Evolutionary conservation across 441 rosid genomes (phyloP).

Genomic region (Jatropha multifida): DNA sequence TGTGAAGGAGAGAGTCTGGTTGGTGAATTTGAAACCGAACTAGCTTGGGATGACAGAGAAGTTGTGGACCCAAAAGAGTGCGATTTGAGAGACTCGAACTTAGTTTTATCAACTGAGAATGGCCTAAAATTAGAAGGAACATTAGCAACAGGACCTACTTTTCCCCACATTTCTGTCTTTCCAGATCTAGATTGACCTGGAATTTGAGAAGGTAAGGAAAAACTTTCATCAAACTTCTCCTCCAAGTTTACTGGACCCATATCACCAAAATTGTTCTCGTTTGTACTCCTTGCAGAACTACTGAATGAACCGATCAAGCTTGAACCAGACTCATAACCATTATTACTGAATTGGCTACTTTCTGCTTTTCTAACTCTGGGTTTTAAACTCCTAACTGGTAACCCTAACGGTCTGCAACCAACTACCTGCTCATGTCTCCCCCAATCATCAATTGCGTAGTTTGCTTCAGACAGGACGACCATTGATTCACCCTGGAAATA

Average conservation of each 20-base stretch:
- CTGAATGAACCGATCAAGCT: conserved; percentile 28
- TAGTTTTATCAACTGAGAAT: conserved; percentile 59
- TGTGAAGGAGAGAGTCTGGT: conserved; percentile 43
- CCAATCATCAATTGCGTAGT: conserved; percentile 38
- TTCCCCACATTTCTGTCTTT: conserved; percentile 38
- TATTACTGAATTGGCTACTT: conserved; percentile 24
- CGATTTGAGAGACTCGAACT: conserved; percentile 39
- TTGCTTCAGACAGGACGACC: conserved; percentile 55
- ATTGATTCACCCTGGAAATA: conserved; percentile 52
- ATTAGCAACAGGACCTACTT: conserved; percentile 9
- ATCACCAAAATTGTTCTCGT: conserved; percentile 31
- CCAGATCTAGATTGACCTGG: conserved; percentile 44
- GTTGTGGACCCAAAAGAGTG: conserved; percentile 43
- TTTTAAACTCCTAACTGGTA: conserved; percentile 76
- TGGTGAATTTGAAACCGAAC: conserved; percentile 44
- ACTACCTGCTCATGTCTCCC: conserved; percentile 23
- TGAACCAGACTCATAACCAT: conserved; percentile 35
- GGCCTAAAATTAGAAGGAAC: conserved; percentile 47
- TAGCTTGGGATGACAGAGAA: conserved; percentile 42
- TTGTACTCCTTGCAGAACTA: conserved; percentile 25
- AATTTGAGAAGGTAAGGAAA: conserved; percentile 35
- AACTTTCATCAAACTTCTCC: conserved; percentile 34
- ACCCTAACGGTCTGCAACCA: conserved; percentile 53
- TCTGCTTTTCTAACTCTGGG: conserved; percentile 24
- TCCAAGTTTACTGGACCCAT: conserved; percentile 35